Base-by-base conservation (phyloP, 441 rosid genomes). In the Brassica hybrid region DNA sequence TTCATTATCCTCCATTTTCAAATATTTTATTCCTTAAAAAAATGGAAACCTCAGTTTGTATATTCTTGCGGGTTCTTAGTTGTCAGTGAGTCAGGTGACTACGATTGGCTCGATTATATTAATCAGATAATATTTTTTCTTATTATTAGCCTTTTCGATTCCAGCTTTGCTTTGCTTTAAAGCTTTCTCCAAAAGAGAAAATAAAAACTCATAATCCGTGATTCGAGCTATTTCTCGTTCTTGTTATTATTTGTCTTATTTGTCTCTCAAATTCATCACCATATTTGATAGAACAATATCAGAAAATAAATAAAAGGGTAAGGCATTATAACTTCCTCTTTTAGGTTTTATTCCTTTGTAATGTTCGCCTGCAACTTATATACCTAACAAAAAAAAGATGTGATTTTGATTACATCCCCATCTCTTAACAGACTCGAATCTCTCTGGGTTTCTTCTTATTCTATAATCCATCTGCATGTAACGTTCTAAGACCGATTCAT, bases 121-220 rank as follows among this genome's bases (percentile, higher is more conserved):
- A 52, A 18, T 36, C 25, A 3, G 14, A 48, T 0, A 21, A 48
- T 5, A 1, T 5, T 6, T 30, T 6, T 12, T n/a, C 1, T 13
- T 48, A 48, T 48, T 13, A 18, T 36, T 17, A 64, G 23, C 9
- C 19, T 19, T 67, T 14, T 65, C 17, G 9, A 19, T 65, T 38
- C 43, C 72, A 45, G 62, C 73, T 68, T 78, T 72, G 77, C 77
- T 73, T 77, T 62, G 52, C 69, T 34, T 73, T 30, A 30, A 30
- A 30, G 34, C 34, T 30, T 30, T 30, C 34, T 27, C 5, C 27
- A 41, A 78, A 59, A 59, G 2, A 1, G 2, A n/a, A 48, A 48
- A 7, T 13, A 1, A 27, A 59, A 57, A 4, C 3, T 16, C 60
- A 43, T 65, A 65, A 72, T 77, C 68, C 69, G 81, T 67, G 81